Evolutionary conservation across 208 protist genomes (phyloP), one percentile per base, ranked within the genome.

Genomic region (Leishmania martiniquensis): DNA sequence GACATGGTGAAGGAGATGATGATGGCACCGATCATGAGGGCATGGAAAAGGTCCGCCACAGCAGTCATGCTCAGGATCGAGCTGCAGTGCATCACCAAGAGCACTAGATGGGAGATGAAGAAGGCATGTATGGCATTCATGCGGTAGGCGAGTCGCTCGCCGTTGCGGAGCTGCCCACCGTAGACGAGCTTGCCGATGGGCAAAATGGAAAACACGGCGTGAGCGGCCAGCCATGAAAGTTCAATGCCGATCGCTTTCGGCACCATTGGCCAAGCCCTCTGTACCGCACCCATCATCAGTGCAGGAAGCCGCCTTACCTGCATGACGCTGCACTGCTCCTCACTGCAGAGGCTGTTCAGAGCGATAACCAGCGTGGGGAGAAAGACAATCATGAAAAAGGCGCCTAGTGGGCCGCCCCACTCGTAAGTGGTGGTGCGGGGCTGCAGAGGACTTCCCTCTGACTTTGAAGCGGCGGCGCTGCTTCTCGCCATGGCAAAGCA

Each of bases 61-160:
- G 7, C 44, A 22, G 80, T 75, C 34, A 97, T 79, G 71, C 87
- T 52, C 52, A 95, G 76, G 62, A 85, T 75, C 44, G 77, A 85
- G 45, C 55, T 37, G 66, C 77, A 86, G 73, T 95, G 85, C 60
- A 92, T 54, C 22, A 1, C 80, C n/a, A 88, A 83, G 37, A 95
- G 52, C 51, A 88, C 67, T 12, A 68, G 72, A 69, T 97, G 91
- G 4, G 80, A 87, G 12, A 96, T 12, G 25, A 93, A 34, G 77
- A 95, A 95, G 44, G 84, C 93, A 79, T 97, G 87, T 32, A 95
- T 81, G 72, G 87, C 93, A 76, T 97, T 97, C 69, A 97, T 91
- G 81, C 91, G 87, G 83, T 97, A 97, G 62, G 76, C 37, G 17
- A 97, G 89, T 7, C 72, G 76, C 84, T 87, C 60, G 22, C 91